Base-by-base conservation (phyloP, 345 rosid genomes). In the Camelina hispida region DNA sequence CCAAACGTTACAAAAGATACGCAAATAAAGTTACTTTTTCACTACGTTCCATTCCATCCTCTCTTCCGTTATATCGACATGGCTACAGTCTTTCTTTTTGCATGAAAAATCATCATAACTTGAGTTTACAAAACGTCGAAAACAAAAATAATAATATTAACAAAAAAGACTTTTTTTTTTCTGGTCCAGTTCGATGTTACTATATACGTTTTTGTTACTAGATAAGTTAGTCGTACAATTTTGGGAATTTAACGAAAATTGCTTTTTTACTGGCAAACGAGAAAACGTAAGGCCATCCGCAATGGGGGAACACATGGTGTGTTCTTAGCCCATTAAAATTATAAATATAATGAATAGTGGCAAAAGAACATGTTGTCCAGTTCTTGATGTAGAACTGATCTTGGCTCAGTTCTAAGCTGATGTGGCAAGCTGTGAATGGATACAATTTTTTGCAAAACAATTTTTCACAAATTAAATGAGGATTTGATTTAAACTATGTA, bases 1-100 rank as follows among this genome's bases (percentile, higher is more conserved):
- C 14, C 53, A 23, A 62, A 43, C 35, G 53, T 43, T 43, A 14
- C 68, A 44, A 43, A 43, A 28, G n/a, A n/a, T 44, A 34, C 37
- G 52, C 2, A 25, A n/a, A 44, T 42, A 63, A 63, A 59, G 46
- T 59, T 59, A 59, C 28, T 17, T 59, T 58, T 59, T 58, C 28
- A 35, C 63, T 35, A 35, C 28, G n/a, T 35, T 59, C n/a, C 44
- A 34, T 58, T 58, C 10, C 44, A 58, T 16, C 7, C n/a, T 57
- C 4, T 34, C 63, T 34, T 34, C 20, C 28, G 28, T 17, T 37
- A 18, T 12, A 6, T 59, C 64, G 44, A 37, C 64, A 37, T 37
- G 28, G 28, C 46, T 59, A 59, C 64, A 16, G 23, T 34, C 7
- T 23, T 1, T 34, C 7, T 23, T 1, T 2, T 55, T 30, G 61